phyloP scores from a whole-genome alignment of 257 asterid genomes.

The Mentha longifolia region DNA sequence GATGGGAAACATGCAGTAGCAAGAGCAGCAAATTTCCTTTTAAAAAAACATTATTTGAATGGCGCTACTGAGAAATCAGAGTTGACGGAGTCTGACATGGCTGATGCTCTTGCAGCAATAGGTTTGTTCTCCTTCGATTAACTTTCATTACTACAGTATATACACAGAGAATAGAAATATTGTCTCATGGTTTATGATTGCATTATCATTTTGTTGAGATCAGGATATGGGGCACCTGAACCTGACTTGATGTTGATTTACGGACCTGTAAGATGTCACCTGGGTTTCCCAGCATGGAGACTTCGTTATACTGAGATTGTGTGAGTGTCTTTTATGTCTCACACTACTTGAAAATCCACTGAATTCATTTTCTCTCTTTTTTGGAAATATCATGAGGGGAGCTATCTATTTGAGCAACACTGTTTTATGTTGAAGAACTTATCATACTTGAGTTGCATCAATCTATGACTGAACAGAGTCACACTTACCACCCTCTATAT shows the following conservation, averaged over 20 bases:
- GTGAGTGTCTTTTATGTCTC: conserved; percentile 52
- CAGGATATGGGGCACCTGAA: conserved; percentile 70
- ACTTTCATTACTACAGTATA: conserved; percentile 4
- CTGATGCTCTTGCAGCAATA: conserved; percentile 64
- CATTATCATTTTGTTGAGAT: conserved; percentile 32
- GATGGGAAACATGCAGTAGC: conserved; percentile 91
- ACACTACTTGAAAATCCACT: not conserved
- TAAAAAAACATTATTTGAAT: conserved; percentile 56
- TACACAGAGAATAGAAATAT: not conserved
- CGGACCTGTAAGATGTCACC: conserved; percentile 91
- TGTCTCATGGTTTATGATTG: conserved; percentile 10
- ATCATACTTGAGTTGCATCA: conserved; percentile 17
- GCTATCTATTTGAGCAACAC: conserved; percentile 18
- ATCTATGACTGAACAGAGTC: conserved; percentile 9
- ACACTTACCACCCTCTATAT: not conserved
- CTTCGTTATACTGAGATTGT: conserved; percentile 92
- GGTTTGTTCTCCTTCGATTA: conserved; percentile 45
- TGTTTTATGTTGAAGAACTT: not conserved
- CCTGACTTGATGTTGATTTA: conserved; percentile 89
- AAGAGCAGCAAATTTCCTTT: conserved; percentile 74
- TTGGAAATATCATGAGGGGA: not conserved
- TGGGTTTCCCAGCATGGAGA: conserved; percentile 97
- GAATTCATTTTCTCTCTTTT: conserved; percentile 6
- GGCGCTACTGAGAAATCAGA: conserved; percentile 44
- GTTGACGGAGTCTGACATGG: conserved; percentile 75